Conservation (phyloP, 1,284 basidiomycete genomes). For the Trametes versicolor region DNA sequence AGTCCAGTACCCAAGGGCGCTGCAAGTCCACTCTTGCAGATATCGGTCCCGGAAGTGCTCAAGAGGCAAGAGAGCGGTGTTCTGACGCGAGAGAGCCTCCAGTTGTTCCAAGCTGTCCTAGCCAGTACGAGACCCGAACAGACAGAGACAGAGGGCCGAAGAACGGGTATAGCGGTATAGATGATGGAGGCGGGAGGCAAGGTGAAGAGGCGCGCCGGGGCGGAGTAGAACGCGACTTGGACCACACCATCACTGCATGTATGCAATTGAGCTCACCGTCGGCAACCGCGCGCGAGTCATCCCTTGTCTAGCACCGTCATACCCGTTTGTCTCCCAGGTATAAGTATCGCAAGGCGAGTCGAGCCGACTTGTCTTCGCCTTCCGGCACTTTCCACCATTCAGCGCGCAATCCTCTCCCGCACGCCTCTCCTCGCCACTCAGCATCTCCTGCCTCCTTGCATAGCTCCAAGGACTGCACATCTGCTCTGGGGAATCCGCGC, state of each 20-base stretch:
- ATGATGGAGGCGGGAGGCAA: neutral
- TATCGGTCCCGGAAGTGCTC: too few species aligned
- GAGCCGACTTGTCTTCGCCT: neutral
- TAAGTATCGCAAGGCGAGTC: constrained; percentile 13
- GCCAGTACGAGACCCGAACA: neutral
- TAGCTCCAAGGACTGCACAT: neutral
- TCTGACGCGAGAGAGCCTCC: neutral
- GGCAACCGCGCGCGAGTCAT: neutral
- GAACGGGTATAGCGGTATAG: constrained; percentile 1
- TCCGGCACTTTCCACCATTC: constrained; percentile 23
- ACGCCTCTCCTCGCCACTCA: neutral
- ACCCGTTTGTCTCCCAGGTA: constrained; percentile 3
- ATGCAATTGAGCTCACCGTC: constrained; percentile 11
- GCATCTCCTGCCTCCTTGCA: neutral
- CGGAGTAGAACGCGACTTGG: constrained; percentile 9
- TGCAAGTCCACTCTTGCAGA: neutral
- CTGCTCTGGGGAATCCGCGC: neutral
- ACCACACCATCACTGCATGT: constrained; percentile 12
- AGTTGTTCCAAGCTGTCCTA: neutral
- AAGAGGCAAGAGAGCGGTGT: too few species aligned
- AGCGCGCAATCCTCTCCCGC: constrained; percentile 4
- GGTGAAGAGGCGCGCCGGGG: neutral
- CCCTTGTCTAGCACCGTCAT: neutral
- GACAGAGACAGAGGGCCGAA: neutral
- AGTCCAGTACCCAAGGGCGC: neutral